A percentile compares a stretch with the other conserved stretches of the same genome.
These are phyloP conservation scores for Camelina sativa DNA, from an alignment of 345 rosid species.

Conservation along the genomic window DNA sequence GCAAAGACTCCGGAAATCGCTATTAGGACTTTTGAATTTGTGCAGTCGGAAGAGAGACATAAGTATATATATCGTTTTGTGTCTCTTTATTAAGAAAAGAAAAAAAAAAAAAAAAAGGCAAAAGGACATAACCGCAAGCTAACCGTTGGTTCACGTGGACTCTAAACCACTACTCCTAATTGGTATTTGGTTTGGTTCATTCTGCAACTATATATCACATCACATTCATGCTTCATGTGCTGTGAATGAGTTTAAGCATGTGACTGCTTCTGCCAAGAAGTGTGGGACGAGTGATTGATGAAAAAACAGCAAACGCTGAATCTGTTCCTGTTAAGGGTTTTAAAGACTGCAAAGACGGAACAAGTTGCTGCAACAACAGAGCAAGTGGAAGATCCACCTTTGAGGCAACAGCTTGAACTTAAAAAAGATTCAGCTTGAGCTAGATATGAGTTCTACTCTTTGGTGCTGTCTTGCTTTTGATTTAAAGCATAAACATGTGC, in stretches of 20 bases:
- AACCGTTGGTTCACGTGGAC: too few species aligned
- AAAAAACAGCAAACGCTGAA: slow-evolving; percentile 1
- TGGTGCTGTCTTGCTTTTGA: background rate
- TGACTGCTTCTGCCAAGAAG: slow-evolving; percentile 21
- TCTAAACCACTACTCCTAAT: too few species aligned
- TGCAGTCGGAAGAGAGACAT: too few species aligned
- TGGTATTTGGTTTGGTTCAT: too few species aligned
- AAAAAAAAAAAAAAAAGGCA: too few species aligned
- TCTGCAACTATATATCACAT: slow-evolving; percentile 20
- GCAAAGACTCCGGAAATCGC: too few species aligned
- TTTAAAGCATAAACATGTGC: slow-evolving; percentile 16
- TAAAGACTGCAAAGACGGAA: slow-evolving; percentile 19
- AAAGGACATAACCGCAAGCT: too few species aligned
- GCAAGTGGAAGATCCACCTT: slow-evolving; percentile 43
- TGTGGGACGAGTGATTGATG: slow-evolving; percentile 25
- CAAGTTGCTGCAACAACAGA: slow-evolving; percentile 18
- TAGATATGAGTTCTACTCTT: slow-evolving; percentile 48
- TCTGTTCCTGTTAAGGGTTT: slow-evolving; percentile 28
- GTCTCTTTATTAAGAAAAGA: too few species aligned
- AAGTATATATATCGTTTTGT: too few species aligned
- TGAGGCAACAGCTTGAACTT: slow-evolving; percentile 42
- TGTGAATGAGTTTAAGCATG: slow-evolving; percentile 24
- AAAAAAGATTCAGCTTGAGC: slow-evolving; percentile 42
- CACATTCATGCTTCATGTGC: slow-evolving; percentile 46
- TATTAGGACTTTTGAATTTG: too few species aligned